Evolutionary conservation across 2,329 filamentous ascomycete genomes (phyloP).

Genomic region (Juglanconis sp.): DNA sequence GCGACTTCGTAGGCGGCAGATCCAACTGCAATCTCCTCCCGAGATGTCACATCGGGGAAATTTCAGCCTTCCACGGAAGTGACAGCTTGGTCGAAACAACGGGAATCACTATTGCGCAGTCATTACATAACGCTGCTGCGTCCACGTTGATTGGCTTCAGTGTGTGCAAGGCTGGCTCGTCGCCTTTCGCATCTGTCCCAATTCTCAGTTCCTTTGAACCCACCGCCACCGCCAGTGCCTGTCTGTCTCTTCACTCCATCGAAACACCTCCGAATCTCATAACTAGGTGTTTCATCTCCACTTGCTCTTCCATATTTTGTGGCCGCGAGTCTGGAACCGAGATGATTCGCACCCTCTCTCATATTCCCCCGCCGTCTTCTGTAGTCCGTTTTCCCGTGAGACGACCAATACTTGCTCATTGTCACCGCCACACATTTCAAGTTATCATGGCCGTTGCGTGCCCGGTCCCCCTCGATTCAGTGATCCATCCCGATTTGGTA

Average conservation of each 20-base stretch:
- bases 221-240: too few relatives aligned
- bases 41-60: background rate
- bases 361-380: background rate
- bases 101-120: background rate
- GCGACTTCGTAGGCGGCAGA: background rate
- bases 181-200: background rate
- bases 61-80: background rate
- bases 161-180: conserved; percentile 7
- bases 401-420: background rate
- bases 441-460: background rate
- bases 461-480: background rate
- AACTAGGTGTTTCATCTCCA: background rate
- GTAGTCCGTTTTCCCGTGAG: background rate
- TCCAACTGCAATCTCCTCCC: background rate
- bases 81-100: background rate
- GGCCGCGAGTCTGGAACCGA: background rate
- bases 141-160: background rate
- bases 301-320: background rate
- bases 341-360: background rate
- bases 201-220: too few relatives aligned
- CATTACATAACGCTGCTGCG: background rate
- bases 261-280: background rate
- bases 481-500: background rate
- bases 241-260: background rate
- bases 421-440: background rate